phyloP scores from a whole-genome alignment of 331 rosid species.

The Cydonia oblonga region DNA sequence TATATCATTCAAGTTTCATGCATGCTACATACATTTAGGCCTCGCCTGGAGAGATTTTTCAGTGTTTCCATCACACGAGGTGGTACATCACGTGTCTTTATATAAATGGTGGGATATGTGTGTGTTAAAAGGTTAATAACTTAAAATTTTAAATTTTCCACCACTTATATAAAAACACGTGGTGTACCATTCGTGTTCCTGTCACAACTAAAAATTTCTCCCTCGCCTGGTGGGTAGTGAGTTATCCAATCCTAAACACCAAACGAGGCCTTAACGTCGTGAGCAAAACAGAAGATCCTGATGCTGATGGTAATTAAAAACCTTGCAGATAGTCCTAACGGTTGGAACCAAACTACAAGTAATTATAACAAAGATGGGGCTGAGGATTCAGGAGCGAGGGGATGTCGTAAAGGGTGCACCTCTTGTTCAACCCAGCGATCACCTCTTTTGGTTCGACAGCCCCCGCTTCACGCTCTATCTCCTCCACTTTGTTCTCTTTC shows the following conservation, averaged over 20 bases:
- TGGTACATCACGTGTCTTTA: too few relatives aligned
- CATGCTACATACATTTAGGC: not conserved
- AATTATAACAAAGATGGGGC: constrained; percentile 55
- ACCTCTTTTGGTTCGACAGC: constrained; percentile 55
- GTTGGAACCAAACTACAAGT: constrained; percentile 57
- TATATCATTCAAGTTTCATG: not conserved
- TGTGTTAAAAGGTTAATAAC: too few relatives aligned
- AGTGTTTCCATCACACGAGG: too few relatives aligned
- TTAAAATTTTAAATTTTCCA: too few relatives aligned
- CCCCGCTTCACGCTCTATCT: constrained; percentile 44
- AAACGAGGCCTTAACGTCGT: not conserved
- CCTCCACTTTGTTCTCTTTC: constrained; percentile 54
- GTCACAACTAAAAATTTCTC: too few relatives aligned
- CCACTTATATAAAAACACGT: too few relatives aligned
- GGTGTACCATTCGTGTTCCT: too few relatives aligned
- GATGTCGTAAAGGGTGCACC: constrained; percentile 54
- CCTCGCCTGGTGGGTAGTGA: not conserved
- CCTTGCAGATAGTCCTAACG: constrained; percentile 39
- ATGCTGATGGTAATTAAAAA: not conserved
- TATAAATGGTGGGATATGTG: too few relatives aligned
- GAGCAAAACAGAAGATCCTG: not conserved
- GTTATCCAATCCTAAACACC: not conserved
- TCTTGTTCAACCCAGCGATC: constrained; percentile 48
- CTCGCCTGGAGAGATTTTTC: too few relatives aligned
- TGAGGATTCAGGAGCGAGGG: constrained; percentile 40